Base-by-base conservation (phyloP, 2,329 filamentous ascomycete genomes). In the Cladosporium sp. region DNA sequence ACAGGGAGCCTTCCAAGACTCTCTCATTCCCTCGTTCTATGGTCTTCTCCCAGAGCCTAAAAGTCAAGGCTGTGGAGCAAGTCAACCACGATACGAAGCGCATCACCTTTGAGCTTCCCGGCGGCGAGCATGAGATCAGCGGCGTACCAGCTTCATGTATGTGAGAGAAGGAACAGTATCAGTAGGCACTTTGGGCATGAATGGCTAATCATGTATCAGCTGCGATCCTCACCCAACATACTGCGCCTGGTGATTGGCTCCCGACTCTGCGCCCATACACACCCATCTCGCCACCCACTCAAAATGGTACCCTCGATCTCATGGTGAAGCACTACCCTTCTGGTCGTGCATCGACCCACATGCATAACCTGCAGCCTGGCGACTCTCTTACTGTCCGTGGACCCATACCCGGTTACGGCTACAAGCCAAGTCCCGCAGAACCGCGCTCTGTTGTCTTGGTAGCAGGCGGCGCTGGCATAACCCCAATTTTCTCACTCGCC, bases 401-500 rank as follows among this genome's bases (percentile, higher is more conserved):
- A 0, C 79, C 84, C 4, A 76, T 91, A 4, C 74, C 73, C n/a
- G 73, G 71, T 49, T 73, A 75, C 66, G 64, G 65, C 10, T 77
- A 73, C 43, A 73, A 71, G 30, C 51, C 69, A n/a, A 67, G 67
- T 5, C 65, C 66, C 16, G 66, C 39, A 71, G 43, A 63, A 5
- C 67, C 71, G 18, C 67, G 71, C 16, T 67, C 73, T 72, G 3
- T 92, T n/a, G 84, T 86, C 2, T 80, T 91, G 46, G 84, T 92
- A 51, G 89, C 89, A 0, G 89, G 90, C 53, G 89, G 90, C 14
- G 88, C 88, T 0, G 90, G 90, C 21, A 90, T 92, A 68, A 91
- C 89, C 0, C 89, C 90, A 0, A 83, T 89, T 69, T 91, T 73
- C 67, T 72, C 70, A 28, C 68, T 76, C 6, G 68, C 72, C 4